Conservation (phyloP, 1,139 yeast species). For the Cylindricascospora bacillispora region DNA sequence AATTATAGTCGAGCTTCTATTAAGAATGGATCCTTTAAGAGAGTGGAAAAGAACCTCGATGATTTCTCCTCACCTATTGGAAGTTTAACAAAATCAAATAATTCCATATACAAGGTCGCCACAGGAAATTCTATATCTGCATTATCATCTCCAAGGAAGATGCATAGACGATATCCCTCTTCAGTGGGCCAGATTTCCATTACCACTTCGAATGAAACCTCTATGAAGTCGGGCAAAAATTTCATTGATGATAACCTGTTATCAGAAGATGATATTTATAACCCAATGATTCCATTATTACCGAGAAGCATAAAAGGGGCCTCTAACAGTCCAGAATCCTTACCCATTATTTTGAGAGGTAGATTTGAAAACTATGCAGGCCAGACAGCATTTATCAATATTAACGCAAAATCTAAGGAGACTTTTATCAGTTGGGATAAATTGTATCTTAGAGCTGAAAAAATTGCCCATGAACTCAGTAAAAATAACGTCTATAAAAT, state of each 20-base stretch:
- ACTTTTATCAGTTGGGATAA: conserved; percentile 81
- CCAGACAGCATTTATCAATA: conserved; percentile 58
- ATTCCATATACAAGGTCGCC: conserved; percentile 22
- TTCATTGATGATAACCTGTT: conserved; percentile 2
- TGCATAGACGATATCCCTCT: conserved; percentile 7
- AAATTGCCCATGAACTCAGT: conserved; percentile 75
- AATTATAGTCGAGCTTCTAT: background rate
- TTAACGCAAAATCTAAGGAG: conserved; percentile 78
- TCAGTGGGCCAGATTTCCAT: conserved; percentile 10
- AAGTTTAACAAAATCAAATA: background rate
- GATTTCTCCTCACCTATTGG: background rate
- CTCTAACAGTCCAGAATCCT: conserved; percentile 33
- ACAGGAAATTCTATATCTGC: conserved; percentile 17
- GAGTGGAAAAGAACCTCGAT: background rate
- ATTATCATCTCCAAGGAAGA: conserved; percentile 7
- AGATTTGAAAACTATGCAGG: conserved; percentile 55
- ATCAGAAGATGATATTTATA: conserved; percentile 10
- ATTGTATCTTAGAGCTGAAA: conserved; percentile 68
- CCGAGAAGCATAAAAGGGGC: conserved; percentile 35
- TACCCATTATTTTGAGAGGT: conserved; percentile 60
- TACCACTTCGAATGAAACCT: conserved; percentile 10
- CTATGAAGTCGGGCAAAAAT: conserved; percentile 2
- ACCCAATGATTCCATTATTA: conserved; percentile 42
- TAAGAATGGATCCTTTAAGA: background rate
- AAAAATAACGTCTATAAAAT: conserved; percentile 67